Evolutionary conservation across 192 early-diverging fungal genomes (phyloP).

Genomic region (Mortierella claussenii): DNA sequence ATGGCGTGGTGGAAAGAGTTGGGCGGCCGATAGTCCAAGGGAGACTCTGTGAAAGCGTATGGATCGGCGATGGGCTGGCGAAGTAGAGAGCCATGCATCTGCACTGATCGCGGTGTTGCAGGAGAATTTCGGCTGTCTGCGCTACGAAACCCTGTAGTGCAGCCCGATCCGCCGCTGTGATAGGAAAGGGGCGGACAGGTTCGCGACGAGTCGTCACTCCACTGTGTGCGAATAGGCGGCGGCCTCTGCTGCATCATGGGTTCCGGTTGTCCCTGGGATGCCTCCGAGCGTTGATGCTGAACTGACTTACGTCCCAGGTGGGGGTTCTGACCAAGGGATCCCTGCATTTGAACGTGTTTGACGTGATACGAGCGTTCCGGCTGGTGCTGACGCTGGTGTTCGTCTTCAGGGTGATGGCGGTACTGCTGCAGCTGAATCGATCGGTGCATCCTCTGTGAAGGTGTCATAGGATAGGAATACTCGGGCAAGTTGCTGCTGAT

Average conservation of each 20-base stretch:
- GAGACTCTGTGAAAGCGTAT: conserved; percentile 17
- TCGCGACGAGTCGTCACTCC: conserved; percentile 2
- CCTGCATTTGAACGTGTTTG: neutral
- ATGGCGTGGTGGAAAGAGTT: neutral
- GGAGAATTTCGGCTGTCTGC: conserved; percentile 19
- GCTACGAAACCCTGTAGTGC: conserved; percentile 1
- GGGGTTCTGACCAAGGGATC: neutral
- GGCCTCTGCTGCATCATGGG: neutral
- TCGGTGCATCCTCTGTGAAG: conserved; percentile 6
- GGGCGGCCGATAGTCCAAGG: conserved; percentile 18
- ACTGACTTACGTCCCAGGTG: neutral
- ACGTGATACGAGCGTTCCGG: neutral
- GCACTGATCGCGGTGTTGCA: conserved; percentile 33
- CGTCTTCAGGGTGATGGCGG: neutral
- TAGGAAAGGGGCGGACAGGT: conserved; percentile 13
- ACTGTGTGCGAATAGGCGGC: conserved; percentile 20
- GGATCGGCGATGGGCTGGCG: neutral
- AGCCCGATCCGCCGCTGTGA: conserved; percentile 11
- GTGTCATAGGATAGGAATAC: conserved; percentile 26
- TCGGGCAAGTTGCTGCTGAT: conserved; percentile 32
- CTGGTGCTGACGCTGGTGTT: neutral
- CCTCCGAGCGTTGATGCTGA: neutral
- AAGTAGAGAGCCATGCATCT: conserved; percentile 1
- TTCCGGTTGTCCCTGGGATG: neutral
- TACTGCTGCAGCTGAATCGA: neutral